Evolutionary conservation across 768 basidiomycete species (phyloP).

Genomic region (Cytidiella melzeri): DNA sequence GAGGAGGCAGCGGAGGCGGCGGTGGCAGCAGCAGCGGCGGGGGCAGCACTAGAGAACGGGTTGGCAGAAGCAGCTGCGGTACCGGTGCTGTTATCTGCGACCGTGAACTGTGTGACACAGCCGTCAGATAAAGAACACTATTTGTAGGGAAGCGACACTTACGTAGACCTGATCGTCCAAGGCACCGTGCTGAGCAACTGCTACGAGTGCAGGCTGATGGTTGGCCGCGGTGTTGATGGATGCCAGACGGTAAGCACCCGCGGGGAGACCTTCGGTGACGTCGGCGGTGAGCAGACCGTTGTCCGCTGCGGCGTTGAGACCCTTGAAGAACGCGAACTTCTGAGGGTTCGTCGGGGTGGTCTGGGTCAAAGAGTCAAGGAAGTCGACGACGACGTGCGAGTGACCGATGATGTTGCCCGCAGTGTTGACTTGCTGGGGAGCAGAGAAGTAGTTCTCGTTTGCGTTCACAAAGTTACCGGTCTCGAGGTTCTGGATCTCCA

Average conservation of each 20-base stretch:
- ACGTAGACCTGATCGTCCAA: conserved; percentile 32
- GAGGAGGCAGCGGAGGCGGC: neutral
- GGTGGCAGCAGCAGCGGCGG: neutral
- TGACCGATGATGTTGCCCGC: conserved; percentile 54
- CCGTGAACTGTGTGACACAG: conserved; percentile 4
- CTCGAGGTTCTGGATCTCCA: conserved; percentile 40
- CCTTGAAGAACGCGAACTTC: conserved; percentile 55
- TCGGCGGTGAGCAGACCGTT: conserved; percentile 40
- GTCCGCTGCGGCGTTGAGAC: conserved; percentile 39
- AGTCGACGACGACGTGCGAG: conserved; percentile 56
- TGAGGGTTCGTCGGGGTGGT: conserved; percentile 44
- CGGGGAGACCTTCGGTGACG: conserved; percentile 48
- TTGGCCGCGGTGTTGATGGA: conserved; percentile 38
- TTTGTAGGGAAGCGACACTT: neutral
- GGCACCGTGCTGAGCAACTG: conserved; percentile 33
- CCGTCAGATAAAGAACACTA: neutral
- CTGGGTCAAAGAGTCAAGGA: conserved; percentile 39
- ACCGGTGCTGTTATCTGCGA: conserved; percentile 1
- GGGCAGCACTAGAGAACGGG: neutral
- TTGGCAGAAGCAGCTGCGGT: neutral
- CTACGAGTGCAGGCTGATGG: conserved; percentile 33
- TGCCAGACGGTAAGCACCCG: conserved; percentile 43
- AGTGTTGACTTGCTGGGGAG: conserved; percentile 45
- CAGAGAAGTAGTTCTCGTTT: conserved; percentile 43
- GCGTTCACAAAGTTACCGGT: conserved; percentile 60